Evolutionary conservation across 2,329 filamentous ascomycete species (phyloP).

Genomic region (Knufia petricola): DNA sequence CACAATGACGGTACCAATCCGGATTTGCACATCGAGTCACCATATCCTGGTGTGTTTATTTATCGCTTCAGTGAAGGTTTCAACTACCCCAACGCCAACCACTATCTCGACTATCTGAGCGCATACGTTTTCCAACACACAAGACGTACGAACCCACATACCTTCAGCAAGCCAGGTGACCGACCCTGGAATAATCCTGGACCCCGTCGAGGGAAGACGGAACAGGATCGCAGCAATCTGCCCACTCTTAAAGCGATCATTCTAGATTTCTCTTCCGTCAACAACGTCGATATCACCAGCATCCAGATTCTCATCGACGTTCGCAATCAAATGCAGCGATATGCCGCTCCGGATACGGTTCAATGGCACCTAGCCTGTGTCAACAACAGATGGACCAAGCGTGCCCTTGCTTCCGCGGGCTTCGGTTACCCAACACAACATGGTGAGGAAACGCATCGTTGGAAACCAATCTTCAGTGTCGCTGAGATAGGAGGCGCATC

Average conservation of each 20-base stretch:
- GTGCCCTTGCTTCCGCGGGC: slow-evolving; percentile 73
- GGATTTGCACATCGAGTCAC: slow-evolving; percentile 63
- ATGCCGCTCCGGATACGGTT: slow-evolving; percentile 68
- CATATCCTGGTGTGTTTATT: slow-evolving; percentile 89
- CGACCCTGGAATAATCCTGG: slow-evolving; percentile 93
- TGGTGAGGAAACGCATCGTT: slow-evolving; percentile 51
- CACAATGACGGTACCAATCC: slow-evolving; percentile 90
- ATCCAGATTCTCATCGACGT: slow-evolving; percentile 89
- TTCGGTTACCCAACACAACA: slow-evolving; percentile 68
- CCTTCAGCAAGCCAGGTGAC: slow-evolving; percentile 60
- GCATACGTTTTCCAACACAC: slow-evolving; percentile 60
- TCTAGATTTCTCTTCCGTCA: slow-evolving; percentile 85
- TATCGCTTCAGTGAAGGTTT: slow-evolving; percentile 92
- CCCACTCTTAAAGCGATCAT: slow-evolving; percentile 81
- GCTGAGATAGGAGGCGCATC: slow-evolving; percentile 68
- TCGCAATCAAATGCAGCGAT: slow-evolving; percentile 83
- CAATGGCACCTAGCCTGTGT: slow-evolving; percentile 96
- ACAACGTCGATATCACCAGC: slow-evolving; percentile 87
- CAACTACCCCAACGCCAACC: slow-evolving; percentile 89
- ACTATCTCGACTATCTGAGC: slow-evolving; percentile 72
- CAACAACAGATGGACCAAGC: slow-evolving; percentile 90
- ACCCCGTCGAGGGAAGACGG: slow-evolving; percentile 49
- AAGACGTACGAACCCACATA: slow-evolving; percentile 61
- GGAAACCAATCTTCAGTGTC: slow-evolving; percentile 93
- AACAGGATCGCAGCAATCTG: slow-evolving; percentile 40